A percentile compares a stretch with the other conserved stretches of the same genome.
These are phyloP conservation scores for Syzygium aromaticum DNA, from an alignment of 345 rosid species.

Conservation along the genomic window DNA sequence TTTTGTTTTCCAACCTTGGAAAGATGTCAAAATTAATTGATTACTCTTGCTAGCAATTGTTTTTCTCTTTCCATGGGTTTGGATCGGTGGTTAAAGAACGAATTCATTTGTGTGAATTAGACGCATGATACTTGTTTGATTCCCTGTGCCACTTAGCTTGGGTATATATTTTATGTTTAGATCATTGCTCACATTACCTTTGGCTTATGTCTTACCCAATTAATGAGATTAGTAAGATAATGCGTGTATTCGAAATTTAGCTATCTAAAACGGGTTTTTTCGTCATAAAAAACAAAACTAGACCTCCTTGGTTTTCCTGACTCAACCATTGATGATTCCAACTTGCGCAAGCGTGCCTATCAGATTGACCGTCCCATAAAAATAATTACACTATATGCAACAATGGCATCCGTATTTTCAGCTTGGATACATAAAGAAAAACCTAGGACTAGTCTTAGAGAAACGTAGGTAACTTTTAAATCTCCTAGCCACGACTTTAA, in stretches of 20 bases:
- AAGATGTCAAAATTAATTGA: not conserved
- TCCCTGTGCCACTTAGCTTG: not conserved
- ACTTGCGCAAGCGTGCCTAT: not conserved
- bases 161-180: not conserved
- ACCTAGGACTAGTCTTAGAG: not conserved
- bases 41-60: not conserved
- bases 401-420: not conserved
- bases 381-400: not conserved
- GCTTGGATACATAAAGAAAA: not conserved
- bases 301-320: not conserved
- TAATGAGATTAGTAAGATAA: not conserved
- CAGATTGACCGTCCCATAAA: not conserved
- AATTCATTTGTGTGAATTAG: not conserved
- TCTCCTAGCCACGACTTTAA: not conserved
- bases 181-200: not conserved
- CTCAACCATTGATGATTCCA: not conserved
- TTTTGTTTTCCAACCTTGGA: not conserved
- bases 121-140: not conserved
- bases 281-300: not conserved
- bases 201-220: not conserved
- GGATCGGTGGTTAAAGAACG: not conserved
- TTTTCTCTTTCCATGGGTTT: not conserved
- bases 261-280: not conserved
- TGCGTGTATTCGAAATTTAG: not conserved
- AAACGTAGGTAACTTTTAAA: not conserved